Conservation (phyloP, 495 filamentous ascomycete genomes). For the Chaetomium fimeti region DNA sequence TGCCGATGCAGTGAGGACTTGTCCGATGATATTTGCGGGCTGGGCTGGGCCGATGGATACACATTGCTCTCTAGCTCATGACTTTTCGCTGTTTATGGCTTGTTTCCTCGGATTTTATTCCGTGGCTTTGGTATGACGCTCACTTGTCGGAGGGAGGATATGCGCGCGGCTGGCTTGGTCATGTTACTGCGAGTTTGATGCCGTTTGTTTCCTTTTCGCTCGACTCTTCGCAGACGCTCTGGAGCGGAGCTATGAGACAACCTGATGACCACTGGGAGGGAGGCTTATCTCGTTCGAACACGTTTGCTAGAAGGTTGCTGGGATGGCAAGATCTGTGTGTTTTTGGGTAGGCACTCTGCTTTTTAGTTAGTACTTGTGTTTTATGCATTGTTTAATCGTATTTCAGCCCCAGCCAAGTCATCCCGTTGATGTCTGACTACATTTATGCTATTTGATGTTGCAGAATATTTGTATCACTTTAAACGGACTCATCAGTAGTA, state of each 20-base stretch:
- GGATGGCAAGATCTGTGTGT: constrained; percentile 3
- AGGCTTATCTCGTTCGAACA: not conserved
- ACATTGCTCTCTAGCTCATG: not conserved
- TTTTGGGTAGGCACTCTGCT: not conserved
- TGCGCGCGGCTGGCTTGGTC: not conserved
- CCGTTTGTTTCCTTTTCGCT: constrained; percentile 10
- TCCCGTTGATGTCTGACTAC: not conserved
- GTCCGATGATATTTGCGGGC: not conserved
- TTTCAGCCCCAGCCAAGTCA: not conserved
- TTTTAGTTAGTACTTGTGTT: not conserved
- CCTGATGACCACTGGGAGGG: not conserved
- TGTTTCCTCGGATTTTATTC: not conserved
- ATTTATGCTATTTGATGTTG: not conserved
- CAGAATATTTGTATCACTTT: not conserved
- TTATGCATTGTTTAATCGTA: not conserved
- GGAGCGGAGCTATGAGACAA: not conserved
- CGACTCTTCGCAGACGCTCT: not conserved
- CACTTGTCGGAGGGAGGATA: not conserved
- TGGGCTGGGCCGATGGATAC: not conserved
- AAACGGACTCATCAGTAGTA: not conserved
- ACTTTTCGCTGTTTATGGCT: not conserved
- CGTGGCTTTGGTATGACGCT: not conserved
- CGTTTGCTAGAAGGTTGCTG: not conserved
- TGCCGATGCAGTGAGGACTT: not conserved
- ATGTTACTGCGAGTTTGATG: not conserved